Conservation (phyloP, 139 green algal genomes). For the Coelastrella sp. region DNA sequence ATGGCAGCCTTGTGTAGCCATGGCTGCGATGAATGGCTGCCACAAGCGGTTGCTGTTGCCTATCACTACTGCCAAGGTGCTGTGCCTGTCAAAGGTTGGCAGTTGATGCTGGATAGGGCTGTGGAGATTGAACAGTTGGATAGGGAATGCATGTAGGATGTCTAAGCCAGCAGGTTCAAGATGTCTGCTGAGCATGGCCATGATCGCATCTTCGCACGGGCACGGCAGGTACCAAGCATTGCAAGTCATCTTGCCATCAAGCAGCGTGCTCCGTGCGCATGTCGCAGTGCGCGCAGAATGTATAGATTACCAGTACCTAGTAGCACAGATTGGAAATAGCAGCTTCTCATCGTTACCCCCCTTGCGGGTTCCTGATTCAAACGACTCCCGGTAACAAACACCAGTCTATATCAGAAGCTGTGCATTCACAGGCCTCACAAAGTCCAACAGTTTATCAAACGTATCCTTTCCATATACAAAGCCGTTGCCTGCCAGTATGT, state of each 20-base stretch:
- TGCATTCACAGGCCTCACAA: no score
- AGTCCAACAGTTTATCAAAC: no score
- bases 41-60: slow-evolving; percentile 40
- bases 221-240: no score
- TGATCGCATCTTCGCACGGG: not conserved
- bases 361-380: no score
- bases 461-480: no score
- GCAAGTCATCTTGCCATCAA: not conserved
- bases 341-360: no score
- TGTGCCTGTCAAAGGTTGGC: not conserved
- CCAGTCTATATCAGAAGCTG: no score
- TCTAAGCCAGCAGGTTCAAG: not conserved
- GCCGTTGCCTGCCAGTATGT: slow-evolving; percentile 71
- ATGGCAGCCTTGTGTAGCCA: not conserved
- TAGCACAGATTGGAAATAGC: no score
- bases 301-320: no score
- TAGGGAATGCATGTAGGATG: slow-evolving; percentile 21
- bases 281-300: no score
- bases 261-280: no score
- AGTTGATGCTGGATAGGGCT: not conserved
- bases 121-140: slow-evolving; percentile 20
- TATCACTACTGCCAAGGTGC: slow-evolving; percentile 34
- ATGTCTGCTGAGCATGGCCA: not conserved
- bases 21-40: slow-evolving; percentile 18
- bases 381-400: no score